Base-by-base conservation (phyloP, 1,139 yeast genomes). In the Hyphopichia burtonii region DNA sequence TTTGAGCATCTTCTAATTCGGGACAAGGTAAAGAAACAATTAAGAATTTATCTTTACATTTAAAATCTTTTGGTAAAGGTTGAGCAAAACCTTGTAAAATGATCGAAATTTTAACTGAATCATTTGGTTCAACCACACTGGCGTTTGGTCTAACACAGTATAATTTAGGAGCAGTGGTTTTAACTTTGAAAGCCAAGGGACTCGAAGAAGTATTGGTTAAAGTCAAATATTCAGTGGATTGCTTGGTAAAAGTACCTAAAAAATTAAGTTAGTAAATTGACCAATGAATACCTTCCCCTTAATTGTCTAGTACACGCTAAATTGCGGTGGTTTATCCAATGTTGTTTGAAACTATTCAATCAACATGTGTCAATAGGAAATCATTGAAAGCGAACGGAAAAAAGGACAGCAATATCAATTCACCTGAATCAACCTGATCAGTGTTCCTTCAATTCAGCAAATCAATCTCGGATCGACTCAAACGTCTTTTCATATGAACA, bases 121-220 rank as follows among this genome's bases (percentile, higher is more conserved):
- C 79, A 32, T 95, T 94, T 12, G 98, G 93, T 34, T 73, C 76
- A 44, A 93, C 74, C 34, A 85, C 68, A 22, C 95, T 81, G 44
- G 97, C 94, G 64, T 91, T 93, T 46, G 99, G 99, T 67, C 96
- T 84, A 42, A 93, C 98, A 65, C 96, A 88, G 72, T 91, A 88
- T 63, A 89, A 76, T 65, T 88, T 91, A 45, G 99, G 99, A 12
- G 98, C 97, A 9, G 99, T 93, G 39, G 99, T 93, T 69, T 93
- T 94, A 59, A 94, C 97, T 72, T 94, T 94, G 75, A 89, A 93
- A 27, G 96, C 96, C 57, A 80, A 68, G 39, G 85, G 76, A 33
- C 81, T 69, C 27, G 68, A 62, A 19, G 88, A 67, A 44, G 80
- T 77, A 69, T 93, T 93, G 45, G 78, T 72, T 55, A 91, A 80